Conservation (phyloP, 1,284 basidiomycete genomes). For the Phylloboletellus chloephorus region DNA sequence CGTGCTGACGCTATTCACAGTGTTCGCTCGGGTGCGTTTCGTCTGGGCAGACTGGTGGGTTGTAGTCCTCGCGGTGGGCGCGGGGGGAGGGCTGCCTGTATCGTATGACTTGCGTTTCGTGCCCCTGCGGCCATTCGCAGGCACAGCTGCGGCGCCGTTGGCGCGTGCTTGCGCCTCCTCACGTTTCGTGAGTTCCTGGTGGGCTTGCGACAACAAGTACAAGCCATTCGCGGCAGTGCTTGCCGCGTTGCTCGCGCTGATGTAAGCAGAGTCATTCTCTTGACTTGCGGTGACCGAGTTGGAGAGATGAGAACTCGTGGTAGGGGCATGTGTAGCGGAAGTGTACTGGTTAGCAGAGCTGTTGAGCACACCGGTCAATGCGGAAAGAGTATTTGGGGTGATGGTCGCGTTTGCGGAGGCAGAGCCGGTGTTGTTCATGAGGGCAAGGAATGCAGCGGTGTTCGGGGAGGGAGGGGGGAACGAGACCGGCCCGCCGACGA, state of each 20-base stretch:
- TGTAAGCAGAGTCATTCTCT: slow-evolving; percentile 35
- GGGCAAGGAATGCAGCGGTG: slow-evolving; percentile 88
- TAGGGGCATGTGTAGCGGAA: slow-evolving; percentile 27
- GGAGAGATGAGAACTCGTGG: slow-evolving; percentile 29
- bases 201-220: slow-evolving; percentile 89
- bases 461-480: slow-evolving; percentile 87
- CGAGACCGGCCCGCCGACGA: slow-evolving; percentile 67
- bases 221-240: slow-evolving; percentile 81
- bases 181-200: slow-evolving; percentile 93
- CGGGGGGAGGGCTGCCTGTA: slow-evolving; percentile 36
- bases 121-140: slow-evolving; percentile 44
- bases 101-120: slow-evolving; percentile 66
- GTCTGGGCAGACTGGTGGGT: slow-evolving; percentile 15
- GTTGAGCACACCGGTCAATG: slow-evolving; percentile 70
- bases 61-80: slow-evolving; percentile 21
- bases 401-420: slow-evolving; percentile 67
- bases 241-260: slow-evolving; percentile 46
- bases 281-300: slow-evolving; percentile 33
- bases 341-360: slow-evolving; percentile 26
- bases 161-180: slow-evolving; percentile 70
- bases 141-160: slow-evolving; percentile 23
- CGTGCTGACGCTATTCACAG: slow-evolving; percentile 29
- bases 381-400: slow-evolving; percentile 86
- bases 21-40: slow-evolving; percentile 48
- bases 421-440: slow-evolving; percentile 73